Evolutionary conservation across 2,329 filamentous ascomycete genomes (phyloP), one percentile per base, ranked within the genome.

Genomic region (Aspergillus alliaceus): DNA sequence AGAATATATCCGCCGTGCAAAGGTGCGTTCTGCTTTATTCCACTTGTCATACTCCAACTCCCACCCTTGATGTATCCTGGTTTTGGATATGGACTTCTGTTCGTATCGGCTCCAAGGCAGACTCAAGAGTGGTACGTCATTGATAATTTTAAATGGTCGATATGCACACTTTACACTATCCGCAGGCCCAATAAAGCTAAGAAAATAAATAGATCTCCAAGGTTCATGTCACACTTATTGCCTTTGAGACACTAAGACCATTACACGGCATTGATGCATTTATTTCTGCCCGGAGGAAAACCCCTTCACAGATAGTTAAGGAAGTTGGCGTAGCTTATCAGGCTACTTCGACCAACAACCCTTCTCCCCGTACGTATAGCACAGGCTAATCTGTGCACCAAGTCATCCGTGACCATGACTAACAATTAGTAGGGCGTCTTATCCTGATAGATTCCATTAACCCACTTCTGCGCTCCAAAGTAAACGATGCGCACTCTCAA

Each of bases 361-460:
- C 68, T 27, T 58, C 65, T 31, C 66, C 67, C 54, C 66, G 73
- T 75, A 65, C 61, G 72, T 59, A 32, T 32, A 15, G 15, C 24
- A 4, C 24, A 2, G 15, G 8, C 12, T 44, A 27, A 8, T 4
- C 24, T n/a, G 14, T n/a, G 24, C 12, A 27, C n/a, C 2, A 29
- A 27, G 15, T 27, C 5, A n/a, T 27, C 14, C 1, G 14, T 29
- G 8, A 11, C 24, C 11, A 11, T 44, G 14, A 11, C 40, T 44
- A 44, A 44, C 15, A 8, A 22, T 58, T 18, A 15, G 27, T 56
- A 93, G 89, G 85, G 72, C 84, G 82, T 32, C 83, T 97, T 48
- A 77, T 98, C 31, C 79, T 97, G 52, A 81, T 97, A 66, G 93
- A 97, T 78, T 86, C 86, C 2, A 83, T 97, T 14, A 88, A 93